Conservation (phyloP, 257 asterid species). For the Cynanchum wilfordii region DNA sequence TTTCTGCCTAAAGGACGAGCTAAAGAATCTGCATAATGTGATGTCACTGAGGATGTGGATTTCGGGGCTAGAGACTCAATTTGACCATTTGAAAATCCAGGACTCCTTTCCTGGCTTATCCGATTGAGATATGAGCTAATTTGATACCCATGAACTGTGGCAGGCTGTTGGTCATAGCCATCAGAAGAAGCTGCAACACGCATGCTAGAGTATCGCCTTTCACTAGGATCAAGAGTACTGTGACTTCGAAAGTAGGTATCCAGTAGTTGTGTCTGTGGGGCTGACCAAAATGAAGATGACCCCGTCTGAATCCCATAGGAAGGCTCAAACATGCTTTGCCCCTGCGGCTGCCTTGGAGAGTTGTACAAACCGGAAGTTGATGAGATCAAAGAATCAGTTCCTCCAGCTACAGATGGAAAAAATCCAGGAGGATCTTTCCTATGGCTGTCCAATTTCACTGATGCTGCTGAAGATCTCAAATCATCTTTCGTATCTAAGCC, state of each 20-base stretch:
- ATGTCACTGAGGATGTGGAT: conserved; percentile 33
- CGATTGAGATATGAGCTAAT: conserved; percentile 45
- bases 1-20: conserved; percentile 44
- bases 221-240: conserved; percentile 45
- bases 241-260: conserved; percentile 45
- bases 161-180: conserved; percentile 74
- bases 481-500: conserved; percentile 53
- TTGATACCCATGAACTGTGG: conserved; percentile 76
- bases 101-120: conserved; percentile 27
- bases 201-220: conserved; percentile 81
- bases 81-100: conserved; percentile 29
- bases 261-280: conserved; percentile 32
- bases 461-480: conserved; percentile 41
- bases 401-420: conserved; percentile 48
- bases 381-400: conserved; percentile 43
- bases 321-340: conserved; percentile 41
- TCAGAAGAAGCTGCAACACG: conserved; percentile 64
- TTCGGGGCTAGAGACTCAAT: conserved; percentile 29
- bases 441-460: conserved; percentile 47
- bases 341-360: conserved; percentile 59
- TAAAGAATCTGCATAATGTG: conserved; percentile 37
- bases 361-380: conserved; percentile 36
- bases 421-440: conserved; percentile 47
- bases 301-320: conserved; percentile 40
- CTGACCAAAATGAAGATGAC: conserved; percentile 38